These are phyloP conservation scores for Ascomycota sp. DNA, from an alignment of 2,329 filamentous ascomycete genomes.

Conservation along the genomic window DNA sequence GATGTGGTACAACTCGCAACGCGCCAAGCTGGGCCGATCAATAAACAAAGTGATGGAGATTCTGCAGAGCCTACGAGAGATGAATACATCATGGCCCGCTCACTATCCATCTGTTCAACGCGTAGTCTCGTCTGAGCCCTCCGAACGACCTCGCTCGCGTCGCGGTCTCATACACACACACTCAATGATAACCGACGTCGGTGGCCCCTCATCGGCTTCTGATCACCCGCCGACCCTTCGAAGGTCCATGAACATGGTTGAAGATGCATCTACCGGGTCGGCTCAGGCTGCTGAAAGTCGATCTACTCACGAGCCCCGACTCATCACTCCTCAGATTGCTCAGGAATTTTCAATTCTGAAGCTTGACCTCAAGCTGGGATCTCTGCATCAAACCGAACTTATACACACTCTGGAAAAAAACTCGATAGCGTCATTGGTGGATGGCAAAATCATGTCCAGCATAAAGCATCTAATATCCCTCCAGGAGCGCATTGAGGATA, in stretches of 20 bases:
- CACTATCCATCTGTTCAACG: slow-evolving; percentile 77
- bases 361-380: slow-evolving; percentile 77
- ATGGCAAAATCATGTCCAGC: slow-evolving; percentile 86
- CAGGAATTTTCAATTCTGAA: slow-evolving; percentile 94
- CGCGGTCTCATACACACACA: slow-evolving; percentile 44
- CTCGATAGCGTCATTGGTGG: slow-evolving; percentile 74
- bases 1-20: slow-evolving; percentile 85
- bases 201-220: slow-evolving; percentile 15
- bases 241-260: slow-evolving; percentile 54
- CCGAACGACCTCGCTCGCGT: slow-evolving; percentile 28
- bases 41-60: slow-evolving; percentile 76
- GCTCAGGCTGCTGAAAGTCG: slow-evolving; percentile 49
- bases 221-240: slow-evolving; percentile 31
- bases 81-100: slow-evolving; percentile 82
- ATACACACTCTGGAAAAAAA: slow-evolving; percentile 88
- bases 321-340: slow-evolving; percentile 80
- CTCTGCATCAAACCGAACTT: slow-evolving; percentile 68
- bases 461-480: slow-evolving; percentile 76
- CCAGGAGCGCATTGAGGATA: slow-evolving; percentile 89
- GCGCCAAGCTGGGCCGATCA: slow-evolving; percentile 65
- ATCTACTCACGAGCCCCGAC: slow-evolving; percentile 46
- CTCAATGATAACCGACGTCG: slow-evolving; percentile 31
- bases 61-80: slow-evolving; percentile 64
- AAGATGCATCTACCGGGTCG: slow-evolving; percentile 39
- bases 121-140: slow-evolving; percentile 20